Percentiles rank a stretch among this genome's conserved stretches.
phyloP scores from a whole-genome alignment of 2,329 filamentous ascomycete genomes.

The Apiospora pterosperma region DNA sequence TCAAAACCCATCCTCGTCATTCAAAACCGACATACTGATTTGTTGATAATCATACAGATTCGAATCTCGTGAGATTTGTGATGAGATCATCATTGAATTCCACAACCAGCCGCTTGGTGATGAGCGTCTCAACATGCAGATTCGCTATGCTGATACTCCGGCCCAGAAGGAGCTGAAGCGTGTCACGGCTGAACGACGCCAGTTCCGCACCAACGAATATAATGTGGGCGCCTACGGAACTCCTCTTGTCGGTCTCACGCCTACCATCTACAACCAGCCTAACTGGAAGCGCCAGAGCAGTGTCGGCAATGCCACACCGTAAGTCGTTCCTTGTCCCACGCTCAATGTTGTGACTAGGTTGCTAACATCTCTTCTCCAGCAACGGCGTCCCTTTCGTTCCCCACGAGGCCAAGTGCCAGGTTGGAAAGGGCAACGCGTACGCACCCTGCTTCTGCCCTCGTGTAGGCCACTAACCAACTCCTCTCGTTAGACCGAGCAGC shows the following conservation, averaged over 20 bases:
- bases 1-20: constrained; percentile 17
- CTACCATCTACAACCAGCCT: constrained; percentile 41
- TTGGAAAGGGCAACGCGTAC: not conserved
- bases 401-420: not conserved
- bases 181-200: constrained; percentile 88
- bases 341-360: not conserved
- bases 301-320: constrained; percentile 10
- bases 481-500: constrained; percentile 32
- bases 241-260: constrained; percentile 54
- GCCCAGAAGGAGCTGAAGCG: constrained; percentile 97
- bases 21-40: not conserved
- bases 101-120: constrained; percentile 75
- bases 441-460: constrained; percentile 4
- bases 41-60: constrained; percentile 57
- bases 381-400: not conserved
- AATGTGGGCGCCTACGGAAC: constrained; percentile 70
- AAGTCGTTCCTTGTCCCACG: not conserved
- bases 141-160: constrained; percentile 95
- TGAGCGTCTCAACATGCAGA: constrained; percentile 81
- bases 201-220: constrained; percentile 96
- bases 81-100: constrained; percentile 82
- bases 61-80: constrained; percentile 82
- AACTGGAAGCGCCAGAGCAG: constrained; percentile 32
- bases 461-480: constrained; percentile 4
- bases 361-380: not conserved